Base-by-base conservation (phyloP, 2,329 filamentous ascomycete genomes). In the Pseudogymnoascus verrucosus region DNA sequence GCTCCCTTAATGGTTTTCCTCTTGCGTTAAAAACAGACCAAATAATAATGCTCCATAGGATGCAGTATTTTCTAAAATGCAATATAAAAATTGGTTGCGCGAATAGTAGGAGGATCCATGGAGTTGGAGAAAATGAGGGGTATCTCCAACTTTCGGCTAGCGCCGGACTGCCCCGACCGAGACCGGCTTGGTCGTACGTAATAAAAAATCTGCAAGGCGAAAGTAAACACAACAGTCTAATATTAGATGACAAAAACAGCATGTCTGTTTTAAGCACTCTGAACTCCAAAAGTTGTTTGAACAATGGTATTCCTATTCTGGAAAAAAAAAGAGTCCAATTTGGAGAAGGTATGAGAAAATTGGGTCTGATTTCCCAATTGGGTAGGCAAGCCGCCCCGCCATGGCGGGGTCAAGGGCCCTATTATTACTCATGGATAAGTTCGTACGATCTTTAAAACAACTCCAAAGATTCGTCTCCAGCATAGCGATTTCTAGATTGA, bases 381-480 rank as follows among this genome's bases (percentile, higher is more conserved):
- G 59, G 59, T 40, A 61, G 59, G 59, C 59, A 61, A 61, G 59
- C 19, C 16, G 51, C 28, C 28, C 51, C 51, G 26, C 51, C 51
- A 26, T 10, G 34, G 39, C 23, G 59, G 59, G 39, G 59, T 61
- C 11, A 40, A 61, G 11, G 34, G 19, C 59, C 21, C 19, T 16
- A 16, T n/a, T 40, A 23, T 40, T 42, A 42, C 40, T 37, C 21
- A 36, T 26, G n/a, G 39, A 61, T 40, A 19, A 61, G 14, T 60
- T 61, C 57, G 40, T n/a, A 63, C 62, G 16, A 42, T 7, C 31
- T 47, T 60, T 57, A n/a, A 61, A 57, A 60, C 60, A 36, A 64
- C 57, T 10, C 39, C 8, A 5, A n/a, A 3, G 19, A n/a, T 4
- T 40, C 59, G 6, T 26, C 59, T 42, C 3, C 36, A 61, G 36